A percentile compares a stretch with the other conserved stretches of the same genome.
phyloP scores from a whole-genome alignment of 2,329 filamentous ascomycete genomes.

The Nemania serpens region DNA sequence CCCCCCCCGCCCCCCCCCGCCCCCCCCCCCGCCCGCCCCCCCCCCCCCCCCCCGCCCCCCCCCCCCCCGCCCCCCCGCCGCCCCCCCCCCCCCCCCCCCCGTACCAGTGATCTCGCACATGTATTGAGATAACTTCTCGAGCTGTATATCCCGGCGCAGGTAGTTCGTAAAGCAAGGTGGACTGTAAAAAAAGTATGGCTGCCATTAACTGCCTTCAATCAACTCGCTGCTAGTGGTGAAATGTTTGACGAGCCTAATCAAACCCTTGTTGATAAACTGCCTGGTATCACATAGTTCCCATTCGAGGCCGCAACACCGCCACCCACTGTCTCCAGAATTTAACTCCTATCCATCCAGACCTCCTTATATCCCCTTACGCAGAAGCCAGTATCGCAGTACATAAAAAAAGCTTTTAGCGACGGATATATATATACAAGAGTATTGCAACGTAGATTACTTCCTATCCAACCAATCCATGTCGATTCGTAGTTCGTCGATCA shows the following conservation, averaged over 20 bases:
- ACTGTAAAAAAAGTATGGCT: too few relatives aligned
- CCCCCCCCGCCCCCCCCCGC: too few relatives aligned
- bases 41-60: too few relatives aligned
- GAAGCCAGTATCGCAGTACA: not conserved
- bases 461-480: not conserved
- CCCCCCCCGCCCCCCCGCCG: too few relatives aligned
- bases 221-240: not conserved
- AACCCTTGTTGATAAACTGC: not conserved
- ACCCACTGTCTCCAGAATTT: not conserved
- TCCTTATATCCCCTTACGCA: not conserved
- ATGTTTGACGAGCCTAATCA: not conserved
- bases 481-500: not conserved
- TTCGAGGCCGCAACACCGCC: conserved; percentile 1
- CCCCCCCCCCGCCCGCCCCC: too few relatives aligned
- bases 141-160: too few relatives aligned
- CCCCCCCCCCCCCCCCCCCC: too few relatives aligned
- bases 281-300: conserved; percentile 19
- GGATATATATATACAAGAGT: conserved; percentile 9
- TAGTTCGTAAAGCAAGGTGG: too few relatives aligned
- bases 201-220: too few relatives aligned
- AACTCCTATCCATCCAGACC: not conserved
- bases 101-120: too few relatives aligned
- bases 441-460: not conserved
- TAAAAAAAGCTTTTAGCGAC: not conserved
- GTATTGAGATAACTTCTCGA: too few relatives aligned